Base-by-base conservation (phyloP, 2,329 filamentous ascomycete genomes). In the Rutstroemia sp. region DNA sequence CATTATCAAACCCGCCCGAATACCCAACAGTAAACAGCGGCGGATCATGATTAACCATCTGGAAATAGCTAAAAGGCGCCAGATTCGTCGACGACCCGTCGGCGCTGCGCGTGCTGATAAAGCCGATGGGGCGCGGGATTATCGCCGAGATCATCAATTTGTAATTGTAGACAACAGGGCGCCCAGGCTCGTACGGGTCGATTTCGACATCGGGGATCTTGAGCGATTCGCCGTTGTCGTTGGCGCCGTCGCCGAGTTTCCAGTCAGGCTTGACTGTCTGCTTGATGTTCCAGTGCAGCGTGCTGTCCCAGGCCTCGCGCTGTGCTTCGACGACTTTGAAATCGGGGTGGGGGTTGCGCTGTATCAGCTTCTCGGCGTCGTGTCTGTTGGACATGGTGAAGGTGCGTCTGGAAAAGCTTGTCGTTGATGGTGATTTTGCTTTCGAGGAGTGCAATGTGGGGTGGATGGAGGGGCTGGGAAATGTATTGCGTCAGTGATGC, bases 71-170 rank as follows among this genome's bases (percentile, higher is more conserved):
- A 71, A 94, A 96, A 0, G 91, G 92, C 0, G 92, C 89, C 2
- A 96, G 78, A 72, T 96, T 97, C 16, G 81, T 82, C 27, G 73
- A 76, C 36, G 66, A 71, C 21, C 88, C 89, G 65, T 91, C 86
- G 3, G 71, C 64, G 21, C 76, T 75, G 53, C 72, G 69, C 9
- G 82, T 82, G 58, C 78, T 81, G 34, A 85, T 68, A 69, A 86
- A 81, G 52, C 80, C 82, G 67, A 96, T 86, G 12, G 92, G 92
- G 12, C 92, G 82, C 1, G 92, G 92, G 16, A 91, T 80, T 63
- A 96, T 82, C 61, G 83, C 84, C 17, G 84, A 88, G 71, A 96
- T 95, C 59, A 96, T 77, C 14, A 96, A 81, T 73, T 95, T 96
- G 80, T 97, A 96, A 78, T 96, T 96, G 73, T 81, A 83, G 1